phyloP scores from a whole-genome alignment of 345 rosid species.

The Acer negundo region DNA sequence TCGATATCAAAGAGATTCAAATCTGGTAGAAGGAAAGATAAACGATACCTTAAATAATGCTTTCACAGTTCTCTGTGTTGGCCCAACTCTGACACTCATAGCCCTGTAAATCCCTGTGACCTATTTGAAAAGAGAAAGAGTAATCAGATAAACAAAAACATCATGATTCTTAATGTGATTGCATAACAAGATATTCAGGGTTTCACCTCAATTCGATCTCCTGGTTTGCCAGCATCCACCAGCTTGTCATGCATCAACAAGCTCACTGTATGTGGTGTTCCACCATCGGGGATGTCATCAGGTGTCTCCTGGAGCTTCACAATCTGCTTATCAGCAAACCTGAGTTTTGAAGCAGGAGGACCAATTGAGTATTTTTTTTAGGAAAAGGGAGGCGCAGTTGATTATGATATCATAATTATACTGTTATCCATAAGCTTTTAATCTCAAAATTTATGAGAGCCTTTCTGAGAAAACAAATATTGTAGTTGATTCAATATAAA shows the following conservation, averaged over 20 bases:
- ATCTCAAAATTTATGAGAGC: background rate
- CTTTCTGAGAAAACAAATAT: background rate
- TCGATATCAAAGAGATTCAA: constrained; percentile 9
- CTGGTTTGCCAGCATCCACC: constrained; percentile 95
- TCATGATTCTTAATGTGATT: background rate
- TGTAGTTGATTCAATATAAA: background rate
- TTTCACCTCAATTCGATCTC: constrained; percentile 93
- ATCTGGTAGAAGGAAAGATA: constrained; percentile 7
- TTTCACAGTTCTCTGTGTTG: constrained; percentile 90
- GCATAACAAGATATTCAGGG: background rate
- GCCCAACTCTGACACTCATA: constrained; percentile 84
- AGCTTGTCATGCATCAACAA: constrained; percentile 95
- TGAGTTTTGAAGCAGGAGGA: constrained; percentile 27
- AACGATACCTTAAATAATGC: constrained; percentile 79
- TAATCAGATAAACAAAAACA: constrained; percentile 10
- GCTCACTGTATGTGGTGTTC: constrained; percentile 98
- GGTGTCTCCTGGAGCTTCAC: constrained; percentile 99
- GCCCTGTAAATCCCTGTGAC: constrained; percentile 97
- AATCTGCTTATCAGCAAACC: constrained; percentile 98
- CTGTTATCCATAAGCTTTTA: background rate
- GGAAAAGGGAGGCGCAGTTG: background rate
- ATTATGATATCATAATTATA: constrained; percentile 3
- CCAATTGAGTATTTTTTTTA: background rate
- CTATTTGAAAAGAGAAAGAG: constrained; percentile 35
- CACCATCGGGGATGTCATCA: constrained; percentile 96